Base-by-base conservation (phyloP, 192 early-diverging fungal genomes). In the Coemansia sp. region DNA sequence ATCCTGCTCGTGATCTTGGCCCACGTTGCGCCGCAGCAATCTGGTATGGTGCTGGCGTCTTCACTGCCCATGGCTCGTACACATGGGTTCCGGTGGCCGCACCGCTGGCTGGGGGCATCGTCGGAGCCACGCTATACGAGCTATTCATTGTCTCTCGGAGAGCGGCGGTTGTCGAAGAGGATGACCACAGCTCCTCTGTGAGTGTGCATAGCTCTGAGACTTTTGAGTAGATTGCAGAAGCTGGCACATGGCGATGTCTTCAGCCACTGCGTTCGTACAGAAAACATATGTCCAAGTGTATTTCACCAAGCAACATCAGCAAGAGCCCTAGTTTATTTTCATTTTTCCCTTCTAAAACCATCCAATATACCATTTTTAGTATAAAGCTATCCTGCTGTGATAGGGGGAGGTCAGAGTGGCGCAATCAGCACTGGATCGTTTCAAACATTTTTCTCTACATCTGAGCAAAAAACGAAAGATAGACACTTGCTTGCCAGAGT, bases 1-100 rank as follows among this genome's bases (percentile, higher is more conserved):
- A 93, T 57, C 89, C 88, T 23, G 92, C 92, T 1, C 85, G 92
- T 63, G 92, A 93, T 68, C 76, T 92, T 56, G 92, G 89, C 12
- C 90, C 90, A 16, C 89, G 92, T 48, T 72, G 87, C 31, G 89
- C 88, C 31, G 84, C 88, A 12, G 73, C 84, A 12, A 71, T 89
- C 62, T 90, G 85, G 84, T 93, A 88, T 74, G 89, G 90, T 15
- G 34, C 77, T 13, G 79, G 66, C 7, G 88, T 87, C 15, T 93
- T 93, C 69, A 81, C 86, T 10, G 79, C 75, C 40, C 70, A 83
- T 59, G 68, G 84, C n/a, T 88, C 83, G 59, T 93, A 92, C 70
- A 84, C 84, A 20, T 90, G 87, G 83, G 84, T 91, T 21, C 91
- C 91, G 2, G 77, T 93, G 5, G 81, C 89, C 16, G 87, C 82